phyloP scores from a whole-genome alignment of 192 early-diverging fungal genomes.

The Backusella liffmaniae region DNA sequence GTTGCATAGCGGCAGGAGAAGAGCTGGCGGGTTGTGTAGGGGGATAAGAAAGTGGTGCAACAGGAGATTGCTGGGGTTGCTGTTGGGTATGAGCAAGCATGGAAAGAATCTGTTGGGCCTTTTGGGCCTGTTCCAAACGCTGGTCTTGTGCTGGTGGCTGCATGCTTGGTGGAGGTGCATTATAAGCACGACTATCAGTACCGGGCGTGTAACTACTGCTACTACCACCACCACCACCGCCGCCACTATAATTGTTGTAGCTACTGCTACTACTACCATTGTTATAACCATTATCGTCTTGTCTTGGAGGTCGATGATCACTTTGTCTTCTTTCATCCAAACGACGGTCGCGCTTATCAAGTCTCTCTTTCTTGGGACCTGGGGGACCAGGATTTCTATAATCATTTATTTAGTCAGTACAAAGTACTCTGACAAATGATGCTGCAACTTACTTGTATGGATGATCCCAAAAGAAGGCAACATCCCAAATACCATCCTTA shows the following conservation, averaged over 20 bases:
- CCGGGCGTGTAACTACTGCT: neutral
- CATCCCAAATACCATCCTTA: conserved; percentile 39
- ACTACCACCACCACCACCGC: neutral
- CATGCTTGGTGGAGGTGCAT: neutral
- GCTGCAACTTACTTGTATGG: conserved; percentile 23
- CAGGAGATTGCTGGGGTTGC: neutral
- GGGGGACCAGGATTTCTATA: neutral
- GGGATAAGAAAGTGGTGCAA: neutral
- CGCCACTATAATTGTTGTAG: neutral
- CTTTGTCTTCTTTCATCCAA: neutral
- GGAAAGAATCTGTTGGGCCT: conserved; percentile 26
- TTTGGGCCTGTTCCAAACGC: conserved; percentile 32
- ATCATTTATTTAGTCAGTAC: neutral
- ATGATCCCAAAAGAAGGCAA: conserved; percentile 45
- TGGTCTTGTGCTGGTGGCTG: neutral
- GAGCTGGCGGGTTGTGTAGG: neutral
- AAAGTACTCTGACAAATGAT: neutral
- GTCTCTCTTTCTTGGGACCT: conserved; percentile 17
- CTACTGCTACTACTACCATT: neutral
- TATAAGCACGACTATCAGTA: conserved; percentile 10
- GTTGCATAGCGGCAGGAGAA: neutral
- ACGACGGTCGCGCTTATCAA: conserved; percentile 27
- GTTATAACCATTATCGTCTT: neutral
- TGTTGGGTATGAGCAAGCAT: conserved; percentile 24
- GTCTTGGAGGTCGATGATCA: neutral